Base-by-base conservation (phyloP, 352 stramenopile genomes). In the Phytophthora pini region DNA sequence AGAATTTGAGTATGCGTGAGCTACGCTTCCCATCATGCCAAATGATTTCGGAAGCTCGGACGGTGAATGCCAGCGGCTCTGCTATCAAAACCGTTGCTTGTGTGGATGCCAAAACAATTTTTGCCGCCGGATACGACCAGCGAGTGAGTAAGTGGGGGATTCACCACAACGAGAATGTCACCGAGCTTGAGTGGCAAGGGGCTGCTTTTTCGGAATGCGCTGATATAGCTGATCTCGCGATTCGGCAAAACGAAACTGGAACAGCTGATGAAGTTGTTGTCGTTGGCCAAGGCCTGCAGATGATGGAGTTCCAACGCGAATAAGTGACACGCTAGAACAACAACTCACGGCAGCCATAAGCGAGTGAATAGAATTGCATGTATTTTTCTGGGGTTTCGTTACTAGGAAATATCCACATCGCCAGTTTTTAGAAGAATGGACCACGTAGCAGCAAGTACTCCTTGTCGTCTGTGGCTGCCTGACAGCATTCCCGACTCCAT, bases 91-190 rank as follows among this genome's bases (percentile, higher is more conserved):
- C 74, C 38, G 67, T 92, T 29, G 75, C 71, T 2, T 80, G 64
- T 50, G 59, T 84, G 11, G 53, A 75, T 44, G 63, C 75, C 0
- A 27, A 76, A 22, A 12, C 32, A 17, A 74, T 94, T 34, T 90
- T 89, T 61, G 65, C 72, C 40, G 87, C 68, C 5, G 88, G 88
- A n/a, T 96, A 96, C 54, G 88, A 96, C 60, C 88, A 96, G 64
- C 84, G 88, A 41, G 77, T 95, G 65, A 93, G 79, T 60, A 82
- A 86, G 48, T 96, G 85, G 83, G 40, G 29, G 12, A 72, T 87
- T 43, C 10, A 56, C 24, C 31, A 48, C 9, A 47, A 46, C 8
- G 47, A 66, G 0, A 61, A 56, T 3, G 49, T 27, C 17, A 41
- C 26, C 4, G 29, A 47, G 1, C 65, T 93, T 12, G 56, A 79